These are phyloP conservation scores for Tulasnella sp. DNA, from an alignment of 768 basidiomycete genomes.

Conservation along the genomic window DNA sequence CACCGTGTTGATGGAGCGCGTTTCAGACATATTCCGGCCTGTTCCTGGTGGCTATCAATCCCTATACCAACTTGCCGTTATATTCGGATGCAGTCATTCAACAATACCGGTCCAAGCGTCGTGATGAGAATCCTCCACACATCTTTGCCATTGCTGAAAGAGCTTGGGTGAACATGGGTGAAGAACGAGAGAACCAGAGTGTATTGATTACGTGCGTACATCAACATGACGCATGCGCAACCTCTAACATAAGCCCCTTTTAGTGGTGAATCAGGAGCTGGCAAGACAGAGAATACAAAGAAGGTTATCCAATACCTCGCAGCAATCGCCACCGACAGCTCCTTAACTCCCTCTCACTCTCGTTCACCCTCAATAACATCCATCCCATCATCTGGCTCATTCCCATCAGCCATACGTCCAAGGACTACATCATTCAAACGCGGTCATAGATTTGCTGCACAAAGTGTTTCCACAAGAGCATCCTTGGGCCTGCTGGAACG, in stretches of 20 bases:
- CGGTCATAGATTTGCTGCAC: constrained; percentile 28
- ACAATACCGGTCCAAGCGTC: constrained; percentile 77
- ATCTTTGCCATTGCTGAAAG: constrained; percentile 95
- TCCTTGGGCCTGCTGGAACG: constrained; percentile 73
- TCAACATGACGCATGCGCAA: too few species aligned
- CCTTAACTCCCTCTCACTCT: constrained; percentile 46
- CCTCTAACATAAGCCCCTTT: not conserved
- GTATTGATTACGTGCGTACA: constrained; percentile 88
- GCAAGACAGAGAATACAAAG: constrained; percentile 97
- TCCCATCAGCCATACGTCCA: constrained; percentile 53
- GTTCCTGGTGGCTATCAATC: constrained; percentile 97
- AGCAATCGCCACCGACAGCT: constrained; percentile 76
- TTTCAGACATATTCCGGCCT: constrained; percentile 82
- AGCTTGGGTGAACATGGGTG: constrained; percentile 97
- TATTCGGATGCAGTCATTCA: constrained; percentile 81
- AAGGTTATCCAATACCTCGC: constrained; percentile 99
- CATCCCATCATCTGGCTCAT: constrained; percentile 31
- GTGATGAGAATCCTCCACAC: constrained; percentile 85
- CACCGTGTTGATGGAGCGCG: not conserved
- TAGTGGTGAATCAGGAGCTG: constrained; percentile 96
- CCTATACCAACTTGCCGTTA: constrained; percentile 82
- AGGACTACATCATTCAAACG: constrained; percentile 49
- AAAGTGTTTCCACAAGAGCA: constrained; percentile 32
- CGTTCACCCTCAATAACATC: constrained; percentile 48
- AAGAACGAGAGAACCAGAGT: constrained; percentile 93